phyloP scores from a whole-genome alignment of 2,329 filamentous ascomycete genomes.

The Xylariaceae sp. region DNA sequence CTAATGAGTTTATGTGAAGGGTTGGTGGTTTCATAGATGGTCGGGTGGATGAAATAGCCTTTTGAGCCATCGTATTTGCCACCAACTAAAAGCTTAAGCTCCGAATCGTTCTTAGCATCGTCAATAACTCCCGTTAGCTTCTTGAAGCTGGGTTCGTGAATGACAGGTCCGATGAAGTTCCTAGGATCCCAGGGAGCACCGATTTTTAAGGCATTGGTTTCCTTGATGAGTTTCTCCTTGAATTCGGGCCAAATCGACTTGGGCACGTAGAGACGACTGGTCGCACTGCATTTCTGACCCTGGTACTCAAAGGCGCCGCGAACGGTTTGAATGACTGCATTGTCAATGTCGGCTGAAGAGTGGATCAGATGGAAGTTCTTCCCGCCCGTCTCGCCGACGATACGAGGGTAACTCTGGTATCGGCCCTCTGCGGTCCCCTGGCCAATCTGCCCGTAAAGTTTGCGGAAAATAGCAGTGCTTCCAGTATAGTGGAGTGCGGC shows the following conservation, averaged over 20 bases:
- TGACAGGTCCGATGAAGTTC: conserved; percentile 86
- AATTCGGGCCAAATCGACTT: conserved; percentile 72
- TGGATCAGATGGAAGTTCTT: conserved; percentile 93
- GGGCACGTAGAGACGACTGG: conserved; percentile 75
- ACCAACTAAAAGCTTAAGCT: conserved; percentile 70
- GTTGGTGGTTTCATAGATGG: conserved; percentile 73
- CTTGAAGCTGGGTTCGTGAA: conserved; percentile 78
- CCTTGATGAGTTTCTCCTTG: conserved; percentile 62
- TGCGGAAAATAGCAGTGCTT: conserved; percentile 86
- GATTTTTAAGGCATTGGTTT: conserved; percentile 68
- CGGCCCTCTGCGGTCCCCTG: conserved; percentile 75
- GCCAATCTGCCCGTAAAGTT: conserved; percentile 83
- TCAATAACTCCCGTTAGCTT: conserved; percentile 77
- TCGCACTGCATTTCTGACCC: conserved; percentile 88
- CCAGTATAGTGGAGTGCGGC: conserved; percentile 94
- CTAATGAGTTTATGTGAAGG: conserved; percentile 71
- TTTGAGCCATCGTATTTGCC: conserved; percentile 74
- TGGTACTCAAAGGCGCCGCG: conserved; percentile 89
- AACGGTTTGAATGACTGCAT: conserved; percentile 78
- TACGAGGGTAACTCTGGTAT: conserved; percentile 81
- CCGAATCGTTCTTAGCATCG: conserved; percentile 70
- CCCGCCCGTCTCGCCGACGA: conserved; percentile 87
- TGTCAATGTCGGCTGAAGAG: conserved; percentile 70
- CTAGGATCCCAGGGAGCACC: conserved; percentile 66
- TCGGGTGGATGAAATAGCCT: conserved; percentile 83